Base-by-base conservation (phyloP, 1,284 basidiomycete species). In the Cryptococcus sp. region DNA sequence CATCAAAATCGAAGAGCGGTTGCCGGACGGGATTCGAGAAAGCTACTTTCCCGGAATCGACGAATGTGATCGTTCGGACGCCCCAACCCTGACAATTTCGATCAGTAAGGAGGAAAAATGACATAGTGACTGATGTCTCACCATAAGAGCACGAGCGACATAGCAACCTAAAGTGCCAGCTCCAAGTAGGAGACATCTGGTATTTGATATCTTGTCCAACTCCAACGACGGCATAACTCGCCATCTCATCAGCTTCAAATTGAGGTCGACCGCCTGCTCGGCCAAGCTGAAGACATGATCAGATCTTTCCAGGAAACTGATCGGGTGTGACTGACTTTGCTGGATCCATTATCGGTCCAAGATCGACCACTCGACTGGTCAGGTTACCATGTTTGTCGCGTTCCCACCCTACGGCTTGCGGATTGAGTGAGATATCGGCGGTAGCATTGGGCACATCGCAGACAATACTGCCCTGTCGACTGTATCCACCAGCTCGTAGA, bases 211-310 rank as follows among this genome's bases (percentile, higher is more conserved):
- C 76, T 87, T 90, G 52, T 96, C 93, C 7, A 99, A 83, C 64
- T 98, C 84, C 47, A 99, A 85, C 0, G 85, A 81, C 1, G 96
- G 95, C 47, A 99, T 82, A 64, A 99, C 93, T 10, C 95, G 85
- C 95, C 95, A 99, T 30, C 93, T 85, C 95, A 99, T 98, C 23
- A 99, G 84, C 77, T 98, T 98, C 53, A 99, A 82, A 73, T 99
- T 99, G 38, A 99, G 82, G 77, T 97, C 93, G 11, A 98, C 92
- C 0, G 96, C 96, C 77, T 98, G 95, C 65, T 93, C 88, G 0
- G 96, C 94, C 7, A 98, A 83, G 62, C 90, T 91, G 8, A 30
- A 47, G 30, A 25, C 3, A 43, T 1, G 27, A 40, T 20, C 15
- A 43, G 3, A 25, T 4, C 0, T 19, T 1, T n/a, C 11, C 22